Evolutionary conservation across 176 grass and related monocot genomes (phyloP), one percentile per base, ranked within the genome.

Genomic region (Phragmites australis): DNA sequence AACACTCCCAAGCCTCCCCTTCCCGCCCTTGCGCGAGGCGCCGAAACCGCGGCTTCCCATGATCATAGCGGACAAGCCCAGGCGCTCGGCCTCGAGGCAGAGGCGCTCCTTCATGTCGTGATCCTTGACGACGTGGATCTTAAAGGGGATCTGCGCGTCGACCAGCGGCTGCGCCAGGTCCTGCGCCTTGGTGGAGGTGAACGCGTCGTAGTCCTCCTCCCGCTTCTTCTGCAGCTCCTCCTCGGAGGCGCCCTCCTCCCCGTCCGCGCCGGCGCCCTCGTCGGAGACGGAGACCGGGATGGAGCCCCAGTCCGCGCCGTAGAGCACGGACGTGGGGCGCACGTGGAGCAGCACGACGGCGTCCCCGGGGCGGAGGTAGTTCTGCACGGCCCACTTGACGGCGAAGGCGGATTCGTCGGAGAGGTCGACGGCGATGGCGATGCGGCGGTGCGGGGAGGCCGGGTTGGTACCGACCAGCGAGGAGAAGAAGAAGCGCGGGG

Each of bases 41-140:
- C 94, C 91, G 4, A 97, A 91, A 0, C 94, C 94, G 68, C 94
- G 84, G 73, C 94, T 97, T 0, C 94, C 94, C 94, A 97, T 97
- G 84, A 97, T 97, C 75, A 97, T 92, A 9, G 94, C 94, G 16
- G 82, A 87, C 1, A 93, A 49, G 50, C 91, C 91, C 5, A 97
- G 84, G n/a, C 91, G 83, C 81, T 97, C 94, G 1, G 92, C 86
- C 86, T 97, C 94, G 16, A 97, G 88, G 68, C 94, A 97, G 71
- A 97, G 89, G 9, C 94, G 81, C 86, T 97, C 94, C 87, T 93
- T 97, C 94, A 97, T 97, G 91, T 97, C 94, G 81, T 97, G 94
- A 67, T 97, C 94, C 87, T 97, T 93, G 3, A 93, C 94, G 64
- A 97, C 80, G 50, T 97, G 94, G 81, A 97, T 89, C 91, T 93